Evolutionary conservation across 225 moss, liverwort and hornwort genomes (phyloP).

Genomic region (Pleurozium schreberi): DNA sequence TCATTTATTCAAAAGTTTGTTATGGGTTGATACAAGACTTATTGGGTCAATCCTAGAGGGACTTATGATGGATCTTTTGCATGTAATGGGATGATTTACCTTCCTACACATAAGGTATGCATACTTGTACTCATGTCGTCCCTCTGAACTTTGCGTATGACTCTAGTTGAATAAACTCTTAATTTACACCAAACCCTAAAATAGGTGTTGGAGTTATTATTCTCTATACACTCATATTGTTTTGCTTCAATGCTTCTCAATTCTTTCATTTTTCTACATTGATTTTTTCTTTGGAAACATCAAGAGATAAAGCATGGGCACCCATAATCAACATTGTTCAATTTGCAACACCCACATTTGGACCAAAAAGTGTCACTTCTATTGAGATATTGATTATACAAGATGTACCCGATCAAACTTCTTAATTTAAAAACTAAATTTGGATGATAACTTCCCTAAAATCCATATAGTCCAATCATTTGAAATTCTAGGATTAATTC

Average conservation of each 20-base stretch:
- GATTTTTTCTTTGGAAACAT: background rate
- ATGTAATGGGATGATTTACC: background rate
- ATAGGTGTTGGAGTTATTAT: too few species aligned
- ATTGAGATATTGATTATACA: background rate
- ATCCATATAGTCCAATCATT: accelerated
- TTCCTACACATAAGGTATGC: background rate
- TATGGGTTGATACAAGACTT: background rate
- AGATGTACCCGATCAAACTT: too few species aligned
- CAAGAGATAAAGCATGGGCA: background rate
- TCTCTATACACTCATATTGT: too few species aligned
- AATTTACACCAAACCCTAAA: too few species aligned
- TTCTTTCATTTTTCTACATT: background rate
- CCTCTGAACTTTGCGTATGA: accelerated
- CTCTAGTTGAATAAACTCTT: background rate
- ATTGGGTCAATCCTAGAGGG: background rate
- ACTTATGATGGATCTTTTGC: background rate
- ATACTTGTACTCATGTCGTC: accelerated
- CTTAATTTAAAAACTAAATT: too few species aligned
- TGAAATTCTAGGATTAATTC: background rate
- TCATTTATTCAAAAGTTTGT: background rate
- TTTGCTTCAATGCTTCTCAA: background rate
- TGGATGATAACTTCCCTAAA: background rate
- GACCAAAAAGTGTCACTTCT: background rate
- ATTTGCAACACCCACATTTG: background rate
- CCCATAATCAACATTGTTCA: background rate